Evolutionary conservation across 495 filamentous ascomycete genomes (phyloP).

Genomic region (Chlorociboria aeruginascens): DNA sequence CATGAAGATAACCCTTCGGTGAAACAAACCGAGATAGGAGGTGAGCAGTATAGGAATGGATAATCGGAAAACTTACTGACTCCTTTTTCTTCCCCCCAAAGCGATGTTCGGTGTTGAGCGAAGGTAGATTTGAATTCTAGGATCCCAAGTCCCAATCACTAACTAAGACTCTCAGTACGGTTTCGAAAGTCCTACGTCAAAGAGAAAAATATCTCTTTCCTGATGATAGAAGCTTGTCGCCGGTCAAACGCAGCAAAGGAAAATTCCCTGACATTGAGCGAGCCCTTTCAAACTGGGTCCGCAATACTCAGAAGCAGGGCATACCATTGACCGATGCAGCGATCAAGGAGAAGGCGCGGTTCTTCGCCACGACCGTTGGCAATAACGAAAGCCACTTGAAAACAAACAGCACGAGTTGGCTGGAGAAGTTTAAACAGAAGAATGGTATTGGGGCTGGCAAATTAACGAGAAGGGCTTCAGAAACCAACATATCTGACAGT

Average conservation of each 20-base stretch:
- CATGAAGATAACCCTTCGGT: constrained; percentile 85
- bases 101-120: constrained; percentile 93
- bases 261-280: constrained; percentile 93
- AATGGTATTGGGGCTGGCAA: constrained; percentile 59
- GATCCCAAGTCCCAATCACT: constrained; percentile 1
- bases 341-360: constrained; percentile 77
- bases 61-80: constrained; percentile 11
- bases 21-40: constrained; percentile 98
- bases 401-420: constrained; percentile 63
- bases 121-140: constrained; percentile 50
- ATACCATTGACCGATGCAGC: constrained; percentile 65
- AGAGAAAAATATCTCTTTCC: constrained; percentile 93
- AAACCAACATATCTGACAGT: constrained; percentile 48
- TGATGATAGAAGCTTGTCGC: constrained; percentile 78
- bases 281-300: constrained; percentile 80
- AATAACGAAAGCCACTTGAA: constrained; percentile 67
- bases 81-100: constrained; percentile 26
- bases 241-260: constrained; percentile 79
- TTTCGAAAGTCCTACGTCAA: constrained; percentile 92
- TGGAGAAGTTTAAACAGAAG: constrained; percentile 96
- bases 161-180: constrained; percentile 53
- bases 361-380: constrained; percentile 71
- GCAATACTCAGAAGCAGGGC: constrained; percentile 69
- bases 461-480: constrained; percentile 57
- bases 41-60: constrained; percentile 32